A percentile compares a stretch with the other conserved stretches of the same genome.
These are phyloP conservation scores for Gilbertella persicaria DNA, from an alignment of 371 early-diverging fungal species.

Conservation along the genomic window DNA sequence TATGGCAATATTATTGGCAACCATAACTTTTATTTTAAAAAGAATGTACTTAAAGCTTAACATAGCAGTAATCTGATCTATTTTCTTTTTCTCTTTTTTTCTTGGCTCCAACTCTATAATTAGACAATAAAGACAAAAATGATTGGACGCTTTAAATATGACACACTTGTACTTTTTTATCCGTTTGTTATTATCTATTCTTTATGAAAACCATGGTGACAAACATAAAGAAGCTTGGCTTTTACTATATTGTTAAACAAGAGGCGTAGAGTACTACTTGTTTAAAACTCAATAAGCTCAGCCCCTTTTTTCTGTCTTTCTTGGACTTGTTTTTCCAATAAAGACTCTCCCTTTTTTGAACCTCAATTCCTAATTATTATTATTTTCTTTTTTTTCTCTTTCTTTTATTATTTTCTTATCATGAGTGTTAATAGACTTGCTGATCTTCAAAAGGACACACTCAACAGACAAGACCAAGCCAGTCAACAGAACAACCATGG, in stretches of 20 bases:
- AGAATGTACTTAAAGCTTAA: slow-evolving; percentile 44
- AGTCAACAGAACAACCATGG: slow-evolving; percentile 18
- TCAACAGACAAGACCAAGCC: slow-evolving; percentile 11
- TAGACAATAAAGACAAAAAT: too few species aligned
- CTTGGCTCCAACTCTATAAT: too few species aligned
- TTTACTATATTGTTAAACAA: too few species aligned
- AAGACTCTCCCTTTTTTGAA: not conserved
- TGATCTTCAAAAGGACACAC: slow-evolving; percentile 30
- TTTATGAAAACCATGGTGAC: too few species aligned
- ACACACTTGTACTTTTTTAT: too few species aligned
- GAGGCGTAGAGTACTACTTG: too few species aligned
- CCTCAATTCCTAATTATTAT: not conserved
- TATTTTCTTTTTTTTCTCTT: slow-evolving; percentile 7
- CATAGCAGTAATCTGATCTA: too few species aligned
- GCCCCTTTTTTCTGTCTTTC: slow-evolving; percentile 1
- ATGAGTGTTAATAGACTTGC: slow-evolving; percentile 54
- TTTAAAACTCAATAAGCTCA: not conserved
- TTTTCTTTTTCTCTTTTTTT: too few species aligned
- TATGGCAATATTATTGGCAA: slow-evolving; percentile 48
- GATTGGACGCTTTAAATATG: too few species aligned
- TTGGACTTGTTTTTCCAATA: not conserved
- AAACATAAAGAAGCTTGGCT: too few species aligned
- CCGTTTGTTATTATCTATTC: too few species aligned
- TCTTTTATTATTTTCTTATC: slow-evolving; percentile 2
- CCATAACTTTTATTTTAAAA: slow-evolving; percentile 26